Conservation (phyloP, 202 grass and related monocot genomes). For the Saccharum hybrid region DNA sequence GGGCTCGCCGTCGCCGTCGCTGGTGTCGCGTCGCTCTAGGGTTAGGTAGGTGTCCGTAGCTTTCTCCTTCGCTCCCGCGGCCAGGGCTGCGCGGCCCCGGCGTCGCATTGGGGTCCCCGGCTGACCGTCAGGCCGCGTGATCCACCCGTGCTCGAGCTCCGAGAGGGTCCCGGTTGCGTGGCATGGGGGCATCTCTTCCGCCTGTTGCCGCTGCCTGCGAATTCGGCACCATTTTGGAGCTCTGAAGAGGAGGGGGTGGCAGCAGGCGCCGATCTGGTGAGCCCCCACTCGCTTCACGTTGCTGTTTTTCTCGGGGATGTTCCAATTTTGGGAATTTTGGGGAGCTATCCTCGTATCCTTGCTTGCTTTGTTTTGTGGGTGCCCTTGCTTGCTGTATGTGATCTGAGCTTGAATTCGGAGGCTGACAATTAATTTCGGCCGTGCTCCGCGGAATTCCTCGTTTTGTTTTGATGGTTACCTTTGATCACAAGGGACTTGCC, state of each 20-base stretch:
- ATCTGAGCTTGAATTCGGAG: conserved; percentile 37
- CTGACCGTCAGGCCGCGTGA: conserved; percentile 10
- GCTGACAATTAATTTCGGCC: neutral
- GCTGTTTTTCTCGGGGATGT: neutral
- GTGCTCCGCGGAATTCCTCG: neutral
- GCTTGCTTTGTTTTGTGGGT: neutral
- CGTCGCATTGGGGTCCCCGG: conserved; percentile 34
- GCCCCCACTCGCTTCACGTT: conserved; percentile 33
- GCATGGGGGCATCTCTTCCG: conserved; percentile 35
- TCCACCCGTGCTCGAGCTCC: conserved; percentile 44
- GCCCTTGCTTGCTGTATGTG: neutral
- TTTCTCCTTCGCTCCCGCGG: conserved; percentile 7
- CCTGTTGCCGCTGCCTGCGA: conserved; percentile 12
- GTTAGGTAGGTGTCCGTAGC: conserved; percentile 53
- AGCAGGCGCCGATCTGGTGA: conserved; percentile 52
- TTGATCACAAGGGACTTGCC: conserved; percentile 52
- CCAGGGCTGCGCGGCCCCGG: conserved; percentile 4
- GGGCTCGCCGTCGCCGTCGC: conserved; percentile 11
- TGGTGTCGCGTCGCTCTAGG: conserved; percentile 51
- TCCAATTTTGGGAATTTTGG: conserved; percentile 34
- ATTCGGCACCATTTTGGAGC: neutral
- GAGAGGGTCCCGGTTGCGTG: neutral
- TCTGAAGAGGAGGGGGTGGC: conserved; percentile 41
- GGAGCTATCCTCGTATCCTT: neutral
- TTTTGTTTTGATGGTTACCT: conserved; percentile 26